phyloP scores from a whole-genome alignment of 257 asterid genomes.

The Plectranthus barbatus region DNA sequence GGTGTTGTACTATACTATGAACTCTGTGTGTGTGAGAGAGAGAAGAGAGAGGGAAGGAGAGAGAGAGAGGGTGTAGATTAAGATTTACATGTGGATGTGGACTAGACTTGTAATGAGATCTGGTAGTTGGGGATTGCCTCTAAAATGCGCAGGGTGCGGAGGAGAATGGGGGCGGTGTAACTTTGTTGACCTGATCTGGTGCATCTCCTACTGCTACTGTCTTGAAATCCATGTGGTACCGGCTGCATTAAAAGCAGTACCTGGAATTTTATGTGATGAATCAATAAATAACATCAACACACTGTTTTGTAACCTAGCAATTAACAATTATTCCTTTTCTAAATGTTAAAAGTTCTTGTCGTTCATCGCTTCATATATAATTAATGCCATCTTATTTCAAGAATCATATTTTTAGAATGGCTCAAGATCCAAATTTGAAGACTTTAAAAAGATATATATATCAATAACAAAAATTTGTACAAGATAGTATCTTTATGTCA shows the following conservation, averaged over 20 bases:
- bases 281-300: neutral
- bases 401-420: too few species aligned
- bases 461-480: too few species aligned
- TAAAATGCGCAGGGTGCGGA: conserved; percentile 42
- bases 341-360: neutral
- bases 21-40: neutral
- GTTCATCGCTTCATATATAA: neutral
- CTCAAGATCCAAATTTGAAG: too few species aligned
- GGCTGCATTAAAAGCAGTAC: conserved; percentile 26
- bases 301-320: too few species aligned
- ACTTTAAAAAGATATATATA: too few species aligned
- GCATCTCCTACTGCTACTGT: neutral
- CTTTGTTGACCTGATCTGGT: conserved; percentile 15
- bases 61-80: too few species aligned
- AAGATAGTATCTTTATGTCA: too few species aligned
- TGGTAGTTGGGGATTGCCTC: conserved; percentile 16
- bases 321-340: neutral
- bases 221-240: conserved; percentile 24
- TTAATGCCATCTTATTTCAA: neutral
- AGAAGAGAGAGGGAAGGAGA: too few species aligned
- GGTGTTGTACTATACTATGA: neutral
- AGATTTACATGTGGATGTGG: conserved; percentile 20
- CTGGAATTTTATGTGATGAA: conserved; percentile 24
- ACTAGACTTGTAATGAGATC: conserved; percentile 27
- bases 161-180: conserved; percentile 11